These are phyloP conservation scores for Panus rudis DNA, from an alignment of 768 basidiomycete species.

Conservation along the genomic window DNA sequence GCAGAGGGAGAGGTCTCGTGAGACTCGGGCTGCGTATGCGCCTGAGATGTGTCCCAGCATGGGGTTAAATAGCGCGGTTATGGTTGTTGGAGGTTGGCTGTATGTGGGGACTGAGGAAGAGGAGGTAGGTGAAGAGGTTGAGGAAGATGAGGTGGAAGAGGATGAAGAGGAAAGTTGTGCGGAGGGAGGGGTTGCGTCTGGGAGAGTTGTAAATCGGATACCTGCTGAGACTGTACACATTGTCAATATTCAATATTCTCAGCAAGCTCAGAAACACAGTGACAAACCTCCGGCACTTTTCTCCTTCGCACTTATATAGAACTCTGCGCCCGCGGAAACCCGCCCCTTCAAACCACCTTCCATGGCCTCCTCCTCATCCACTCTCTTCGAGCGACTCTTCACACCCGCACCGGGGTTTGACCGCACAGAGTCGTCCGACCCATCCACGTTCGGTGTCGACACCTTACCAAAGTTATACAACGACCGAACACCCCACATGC, in stretches of 20 bases:
- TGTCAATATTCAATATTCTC: neutral
- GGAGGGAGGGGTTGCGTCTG: slow-evolving; percentile 67
- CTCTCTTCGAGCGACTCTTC: slow-evolving; percentile 49
- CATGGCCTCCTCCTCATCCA: slow-evolving; percentile 92
- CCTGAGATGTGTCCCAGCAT: slow-evolving; percentile 92
- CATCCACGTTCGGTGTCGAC: slow-evolving; percentile 28
- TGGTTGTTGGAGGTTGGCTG: slow-evolving; percentile 88
- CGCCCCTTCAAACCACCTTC: slow-evolving; percentile 88
- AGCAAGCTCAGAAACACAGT: neutral
- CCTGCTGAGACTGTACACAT: slow-evolving; percentile 73
- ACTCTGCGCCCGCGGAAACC: slow-evolving; percentile 85
- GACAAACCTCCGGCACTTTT: slow-evolving; percentile 82
- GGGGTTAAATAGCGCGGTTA: slow-evolving; percentile 92
- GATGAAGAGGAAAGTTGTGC: slow-evolving; percentile 42
- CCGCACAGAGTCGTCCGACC: slow-evolving; percentile 24
- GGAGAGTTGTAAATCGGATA: slow-evolving; percentile 88
- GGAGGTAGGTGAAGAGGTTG: slow-evolving; percentile 34
- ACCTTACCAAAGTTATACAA: slow-evolving; percentile 89
- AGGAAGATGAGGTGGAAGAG: slow-evolving; percentile 23
- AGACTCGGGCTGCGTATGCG: slow-evolving; percentile 86
- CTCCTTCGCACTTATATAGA: slow-evolving; percentile 92
- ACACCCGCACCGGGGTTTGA: slow-evolving; percentile 20
- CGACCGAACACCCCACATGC: slow-evolving; percentile 84
- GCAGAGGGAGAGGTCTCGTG: slow-evolving; percentile 77
- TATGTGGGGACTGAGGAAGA: slow-evolving; percentile 24